Conservation (phyloP, 2,329 filamentous ascomycete genomes). For the Neocatenulostroma microsporum region DNA sequence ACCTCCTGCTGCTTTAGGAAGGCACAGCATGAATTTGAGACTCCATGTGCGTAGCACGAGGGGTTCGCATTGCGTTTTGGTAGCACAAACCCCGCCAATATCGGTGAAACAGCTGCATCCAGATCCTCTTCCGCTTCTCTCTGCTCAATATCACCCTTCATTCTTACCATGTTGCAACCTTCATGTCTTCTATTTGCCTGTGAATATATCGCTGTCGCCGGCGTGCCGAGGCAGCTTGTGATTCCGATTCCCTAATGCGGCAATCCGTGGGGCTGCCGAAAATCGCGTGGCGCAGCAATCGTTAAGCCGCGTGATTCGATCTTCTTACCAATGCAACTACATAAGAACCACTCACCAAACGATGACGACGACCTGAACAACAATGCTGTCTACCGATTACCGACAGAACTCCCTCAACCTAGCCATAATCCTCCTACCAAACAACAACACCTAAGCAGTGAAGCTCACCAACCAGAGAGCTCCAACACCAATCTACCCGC, state of each 20-base stretch:
- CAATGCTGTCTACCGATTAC: not conserved
- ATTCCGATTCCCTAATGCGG: too few relatives aligned
- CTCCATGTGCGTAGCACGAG: not conserved
- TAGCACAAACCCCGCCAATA: not conserved
- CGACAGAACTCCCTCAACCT: conserved; percentile 11
- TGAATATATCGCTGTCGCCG: not conserved
- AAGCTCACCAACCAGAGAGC: not conserved
- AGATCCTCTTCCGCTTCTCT: not conserved
- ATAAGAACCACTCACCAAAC: not conserved
- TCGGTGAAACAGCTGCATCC: not conserved
- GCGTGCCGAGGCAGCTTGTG: too few relatives aligned
- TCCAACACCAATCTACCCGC: not conserved
- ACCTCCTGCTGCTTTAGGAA: conserved; percentile 3
- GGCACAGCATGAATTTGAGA: conserved; percentile 1
- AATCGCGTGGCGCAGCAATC: too few relatives aligned
- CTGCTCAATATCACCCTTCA: not conserved
- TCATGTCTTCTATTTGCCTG: not conserved
- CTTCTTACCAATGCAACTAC: conserved; percentile 6
- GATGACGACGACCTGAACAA: conserved; percentile 1
- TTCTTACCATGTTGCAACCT: not conserved
- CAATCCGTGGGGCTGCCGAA: too few relatives aligned
- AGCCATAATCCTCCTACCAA: conserved; percentile 21
- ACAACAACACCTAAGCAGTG: conserved; percentile 21
- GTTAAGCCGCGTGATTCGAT: not conserved
- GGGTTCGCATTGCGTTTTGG: not conserved